Percentiles rank a stretch among this genome's conserved stretches.
These are phyloP conservation scores for Claviceps humidiphila DNA, from an alignment of 2,329 filamentous ascomycete genomes.

Conservation along the genomic window DNA sequence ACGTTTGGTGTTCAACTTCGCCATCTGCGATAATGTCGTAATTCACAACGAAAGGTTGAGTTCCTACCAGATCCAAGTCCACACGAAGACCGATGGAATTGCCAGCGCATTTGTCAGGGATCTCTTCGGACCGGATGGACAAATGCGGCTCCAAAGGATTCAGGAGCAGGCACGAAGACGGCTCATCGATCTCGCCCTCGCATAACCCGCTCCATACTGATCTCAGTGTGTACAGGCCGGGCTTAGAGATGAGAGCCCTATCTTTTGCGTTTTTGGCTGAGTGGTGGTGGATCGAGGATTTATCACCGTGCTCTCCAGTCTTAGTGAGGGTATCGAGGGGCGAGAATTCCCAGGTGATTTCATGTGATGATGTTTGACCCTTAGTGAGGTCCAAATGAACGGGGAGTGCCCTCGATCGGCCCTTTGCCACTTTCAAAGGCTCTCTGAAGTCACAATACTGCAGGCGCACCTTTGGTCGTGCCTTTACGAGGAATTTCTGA, in stretches of 20 bases:
- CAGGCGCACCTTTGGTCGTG: constrained; percentile 64
- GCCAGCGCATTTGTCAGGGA: constrained; percentile 89
- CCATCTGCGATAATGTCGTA: constrained; percentile 61
- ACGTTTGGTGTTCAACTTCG: constrained; percentile 38
- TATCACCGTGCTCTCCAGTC: constrained; percentile 54
- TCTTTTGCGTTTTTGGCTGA: constrained; percentile 49
- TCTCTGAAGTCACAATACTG: constrained; percentile 64
- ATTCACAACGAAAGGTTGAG: constrained; percentile 73
- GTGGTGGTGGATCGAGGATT: constrained; percentile 43
- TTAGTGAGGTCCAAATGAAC: constrained; percentile 49
- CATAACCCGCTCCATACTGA: constrained; percentile 72
- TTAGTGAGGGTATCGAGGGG: constrained; percentile 55
- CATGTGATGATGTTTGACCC: constrained; percentile 53
- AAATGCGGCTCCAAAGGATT: constrained; percentile 83
- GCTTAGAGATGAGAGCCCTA: constrained; percentile 54
- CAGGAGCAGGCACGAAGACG: constrained; percentile 80
- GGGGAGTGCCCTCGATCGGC: constrained; percentile 53
- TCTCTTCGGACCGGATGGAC: constrained; percentile 60
- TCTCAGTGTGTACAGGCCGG: constrained; percentile 77
- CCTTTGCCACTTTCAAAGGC: constrained; percentile 73
- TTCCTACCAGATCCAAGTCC: constrained; percentile 79
- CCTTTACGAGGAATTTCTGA: constrained; percentile 73
- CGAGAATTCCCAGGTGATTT: constrained; percentile 70
- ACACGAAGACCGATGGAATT: constrained; percentile 85
- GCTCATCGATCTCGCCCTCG: constrained; percentile 78